Percentiles rank a stretch among this genome's conserved stretches.
Conservation (phyloP, 169 alveolate genomes). For the Cryptosporidium tyzzeri region DNA sequence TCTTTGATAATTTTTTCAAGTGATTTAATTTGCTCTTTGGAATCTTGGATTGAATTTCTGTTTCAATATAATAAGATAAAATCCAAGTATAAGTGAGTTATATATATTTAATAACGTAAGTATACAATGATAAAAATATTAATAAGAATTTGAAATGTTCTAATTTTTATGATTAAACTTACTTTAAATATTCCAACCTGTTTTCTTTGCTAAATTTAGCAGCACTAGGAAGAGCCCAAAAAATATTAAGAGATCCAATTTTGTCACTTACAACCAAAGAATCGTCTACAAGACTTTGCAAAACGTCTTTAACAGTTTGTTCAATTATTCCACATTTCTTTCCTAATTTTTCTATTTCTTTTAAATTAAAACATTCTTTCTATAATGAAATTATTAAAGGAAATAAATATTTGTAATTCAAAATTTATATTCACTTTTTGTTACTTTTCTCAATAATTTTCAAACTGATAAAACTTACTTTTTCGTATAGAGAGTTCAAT, state of each 20-base stretch:
- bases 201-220: constrained; percentile 59
- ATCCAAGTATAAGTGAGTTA: neutral
- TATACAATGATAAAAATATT: neutral
- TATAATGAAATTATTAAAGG: neutral
- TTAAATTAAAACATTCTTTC: constrained; percentile 84
- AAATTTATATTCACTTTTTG: neutral
- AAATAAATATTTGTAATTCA: neutral
- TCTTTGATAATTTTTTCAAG: constrained; percentile 54
- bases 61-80: too few species aligned
- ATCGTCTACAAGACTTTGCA: constrained; percentile 85
- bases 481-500: constrained; percentile 67
- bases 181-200: constrained; percentile 58
- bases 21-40: constrained; percentile 42
- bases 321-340: constrained; percentile 84
- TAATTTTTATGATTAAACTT: neutral
- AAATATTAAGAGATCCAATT: constrained; percentile 88
- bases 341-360: constrained; percentile 84
- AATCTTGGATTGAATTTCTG: constrained; percentile 53
- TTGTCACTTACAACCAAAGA: constrained; percentile 87
- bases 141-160: neutral
- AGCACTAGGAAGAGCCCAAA: constrained; percentile 88
- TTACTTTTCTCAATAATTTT: neutral
- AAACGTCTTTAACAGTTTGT: constrained; percentile 85
- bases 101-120: too few species aligned
- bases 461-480: constrained; percentile 24